Conservation (phyloP, 768 basidiomycete genomes). For the Clavaria fumosa region DNA sequence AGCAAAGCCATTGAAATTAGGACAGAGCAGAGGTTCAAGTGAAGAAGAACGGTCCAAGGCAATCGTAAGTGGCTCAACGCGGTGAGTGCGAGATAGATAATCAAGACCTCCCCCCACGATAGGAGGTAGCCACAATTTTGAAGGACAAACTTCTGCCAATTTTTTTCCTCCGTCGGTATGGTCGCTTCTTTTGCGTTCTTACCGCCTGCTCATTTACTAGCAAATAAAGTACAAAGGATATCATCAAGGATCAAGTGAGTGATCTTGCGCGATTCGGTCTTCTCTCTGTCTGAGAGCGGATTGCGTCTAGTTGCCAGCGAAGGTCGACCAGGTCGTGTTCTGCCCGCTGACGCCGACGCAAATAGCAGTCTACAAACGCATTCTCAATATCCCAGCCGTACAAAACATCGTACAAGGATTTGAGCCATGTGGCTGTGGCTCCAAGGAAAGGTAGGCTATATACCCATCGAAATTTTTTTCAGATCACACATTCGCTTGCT, state of each 20-base stretch:
- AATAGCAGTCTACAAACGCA: conserved; percentile 45
- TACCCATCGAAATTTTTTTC: background rate
- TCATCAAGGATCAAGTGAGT: conserved; percentile 52
- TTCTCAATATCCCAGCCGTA: conserved; percentile 49
- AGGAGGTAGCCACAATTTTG: conserved; percentile 48
- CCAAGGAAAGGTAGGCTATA: conserved; percentile 32
- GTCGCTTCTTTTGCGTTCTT: background rate
- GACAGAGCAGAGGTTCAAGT: conserved; percentile 51
- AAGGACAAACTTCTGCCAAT: conserved; percentile 56
- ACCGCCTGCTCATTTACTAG: conserved; percentile 8
- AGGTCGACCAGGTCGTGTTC: conserved; percentile 85
- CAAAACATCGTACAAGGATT: conserved; percentile 61
- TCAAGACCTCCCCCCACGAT: background rate
- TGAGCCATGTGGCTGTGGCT: conserved; percentile 59
- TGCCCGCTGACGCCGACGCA: conserved; percentile 56
- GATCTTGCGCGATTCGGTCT: background rate
- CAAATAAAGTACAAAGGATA: conserved; percentile 47
- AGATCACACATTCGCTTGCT: background rate
- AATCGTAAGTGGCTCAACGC: conserved; percentile 21
- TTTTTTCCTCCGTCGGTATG: conserved; percentile 70
- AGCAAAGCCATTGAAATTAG: conserved; percentile 45
- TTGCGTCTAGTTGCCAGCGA: conserved; percentile 54
- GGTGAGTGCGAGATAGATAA: background rate
- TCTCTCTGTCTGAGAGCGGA: background rate
- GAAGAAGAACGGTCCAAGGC: conserved; percentile 45